These are phyloP conservation scores for Paratinospora sagittata DNA, from an alignment of 164 flowering plant species.

Conservation along the genomic window DNA sequence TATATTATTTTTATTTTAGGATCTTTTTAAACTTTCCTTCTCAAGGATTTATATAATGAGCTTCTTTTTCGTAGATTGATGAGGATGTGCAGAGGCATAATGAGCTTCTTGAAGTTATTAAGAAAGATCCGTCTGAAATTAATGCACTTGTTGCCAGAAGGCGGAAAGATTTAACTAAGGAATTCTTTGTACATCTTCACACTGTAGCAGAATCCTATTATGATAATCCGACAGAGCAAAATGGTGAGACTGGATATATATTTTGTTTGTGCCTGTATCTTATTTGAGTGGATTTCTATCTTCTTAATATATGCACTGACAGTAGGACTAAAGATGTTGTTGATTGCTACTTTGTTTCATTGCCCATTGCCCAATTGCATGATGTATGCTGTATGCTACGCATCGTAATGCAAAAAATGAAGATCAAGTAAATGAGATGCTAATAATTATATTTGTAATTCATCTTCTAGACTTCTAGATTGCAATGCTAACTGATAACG, in stretches of 20 bases:
- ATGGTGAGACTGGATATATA: slow-evolving; percentile 18
- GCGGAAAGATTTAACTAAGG: slow-evolving; percentile 88
- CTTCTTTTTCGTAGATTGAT: slow-evolving; percentile 50
- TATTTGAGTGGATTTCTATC: background rate
- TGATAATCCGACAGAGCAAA: background rate
- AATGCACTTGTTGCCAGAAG: slow-evolving; percentile 61
- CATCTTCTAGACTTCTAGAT: background rate
- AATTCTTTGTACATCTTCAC: slow-evolving; percentile 79
- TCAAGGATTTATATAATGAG: slow-evolving; percentile 3
- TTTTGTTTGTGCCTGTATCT: background rate
- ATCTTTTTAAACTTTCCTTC: background rate
- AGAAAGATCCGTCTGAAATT: slow-evolving; percentile 41
- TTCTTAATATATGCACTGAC: background rate
- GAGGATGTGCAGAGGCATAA: slow-evolving; percentile 84
- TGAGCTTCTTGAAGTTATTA: slow-evolving; percentile 65
- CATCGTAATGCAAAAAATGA: background rate
- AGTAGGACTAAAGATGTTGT: background rate
- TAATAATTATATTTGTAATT: background rate
- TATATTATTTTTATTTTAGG: background rate
- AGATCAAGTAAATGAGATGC: background rate
- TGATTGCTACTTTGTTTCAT: background rate
- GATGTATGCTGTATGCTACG: background rate
- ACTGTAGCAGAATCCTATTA: slow-evolving; percentile 68
- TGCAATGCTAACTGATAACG: background rate
- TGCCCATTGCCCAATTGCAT: background rate